phyloP scores from a whole-genome alignment of 805 yeast genomes.

The Vanderwaltozyma verrucispora region DNA sequence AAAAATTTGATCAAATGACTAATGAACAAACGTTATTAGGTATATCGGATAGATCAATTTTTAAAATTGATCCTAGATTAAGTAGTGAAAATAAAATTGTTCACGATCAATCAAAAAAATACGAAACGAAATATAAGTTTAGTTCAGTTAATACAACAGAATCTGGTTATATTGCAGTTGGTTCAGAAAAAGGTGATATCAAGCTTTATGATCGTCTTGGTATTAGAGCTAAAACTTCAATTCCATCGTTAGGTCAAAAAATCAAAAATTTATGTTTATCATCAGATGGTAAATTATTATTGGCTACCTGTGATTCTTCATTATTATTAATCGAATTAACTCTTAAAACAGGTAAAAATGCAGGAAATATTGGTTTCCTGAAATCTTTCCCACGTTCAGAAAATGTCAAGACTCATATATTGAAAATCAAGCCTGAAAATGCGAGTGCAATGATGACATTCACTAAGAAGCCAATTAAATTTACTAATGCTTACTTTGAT shows the following conservation, averaged over 20 bases:
- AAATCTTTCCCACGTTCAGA: constrained; percentile 52
- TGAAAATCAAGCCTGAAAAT: constrained; percentile 64
- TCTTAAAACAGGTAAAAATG: constrained; percentile 51
- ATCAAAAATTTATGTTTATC: constrained; percentile 60
- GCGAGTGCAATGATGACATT: constrained; percentile 47
- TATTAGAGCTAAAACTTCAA: constrained; percentile 59
- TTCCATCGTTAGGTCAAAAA: constrained; percentile 78
- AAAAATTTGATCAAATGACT: constrained; percentile 64
- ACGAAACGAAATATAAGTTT: constrained; percentile 47
- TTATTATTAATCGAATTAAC: constrained; percentile 58
- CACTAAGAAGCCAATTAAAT: constrained; percentile 39
- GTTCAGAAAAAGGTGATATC: constrained; percentile 65
- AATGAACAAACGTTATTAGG: constrained; percentile 69
- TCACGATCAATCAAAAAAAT: constrained; percentile 41
- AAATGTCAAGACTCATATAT: constrained; percentile 59
- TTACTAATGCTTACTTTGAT: constrained; percentile 72
- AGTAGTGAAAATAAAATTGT: constrained; percentile 46
- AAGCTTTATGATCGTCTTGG: constrained; percentile 67
- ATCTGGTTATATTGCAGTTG: constrained; percentile 65
- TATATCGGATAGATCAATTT: constrained; percentile 51
- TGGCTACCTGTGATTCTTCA: constrained; percentile 71
- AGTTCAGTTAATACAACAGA: constrained; percentile 61
- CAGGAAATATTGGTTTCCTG: constrained; percentile 52
- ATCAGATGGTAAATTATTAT: constrained; percentile 69
- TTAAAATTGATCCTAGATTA: constrained; percentile 74